phyloP scores from a whole-genome alignment of 192 early-diverging fungal genomes.

The Paraglomus occultum region DNA sequence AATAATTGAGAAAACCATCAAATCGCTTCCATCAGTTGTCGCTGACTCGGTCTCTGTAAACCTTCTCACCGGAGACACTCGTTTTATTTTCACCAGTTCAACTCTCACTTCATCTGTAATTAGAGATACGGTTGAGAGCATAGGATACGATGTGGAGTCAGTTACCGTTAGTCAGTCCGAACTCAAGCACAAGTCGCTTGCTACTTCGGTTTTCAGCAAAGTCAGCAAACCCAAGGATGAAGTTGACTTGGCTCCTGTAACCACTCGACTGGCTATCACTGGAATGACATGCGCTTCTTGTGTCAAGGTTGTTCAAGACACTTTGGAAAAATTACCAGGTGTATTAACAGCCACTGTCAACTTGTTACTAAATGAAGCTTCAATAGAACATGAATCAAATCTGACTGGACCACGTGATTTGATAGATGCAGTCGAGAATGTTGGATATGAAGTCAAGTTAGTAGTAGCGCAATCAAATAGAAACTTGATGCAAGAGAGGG shows the following conservation, averaged over 20 bases:
- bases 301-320: conserved; percentile 65
- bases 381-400: conserved; percentile 50
- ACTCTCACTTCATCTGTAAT: conserved; percentile 28
- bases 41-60: conserved; percentile 61
- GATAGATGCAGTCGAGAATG: conserved; percentile 54
- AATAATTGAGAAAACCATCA: conserved; percentile 61
- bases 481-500: conserved; percentile 40
- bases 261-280: conserved; percentile 44
- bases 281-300: conserved; percentile 92
- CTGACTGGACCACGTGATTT: conserved; percentile 62
- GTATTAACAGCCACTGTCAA: conserved; percentile 51
- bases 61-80: conserved; percentile 63
- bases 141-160: conserved; percentile 69
- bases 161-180: conserved; percentile 9
- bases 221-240: too few relatives aligned
- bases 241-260: background rate
- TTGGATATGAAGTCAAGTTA: conserved; percentile 58
- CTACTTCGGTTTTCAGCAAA: too few relatives aligned
- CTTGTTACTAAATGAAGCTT: conserved; percentile 47
- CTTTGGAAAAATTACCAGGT: conserved; percentile 40
- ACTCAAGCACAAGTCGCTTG: too few relatives aligned
- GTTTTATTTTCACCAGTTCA: conserved; percentile 44
- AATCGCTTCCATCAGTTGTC: conserved; percentile 49
- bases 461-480: conserved; percentile 26
- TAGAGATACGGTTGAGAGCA: conserved; percentile 58